A percentile compares a stretch with the other conserved stretches of the same genome.
Evolutionary conservation across 495 filamentous ascomycete genomes (phyloP).

Genomic region (Xylaria nigripes): DNA sequence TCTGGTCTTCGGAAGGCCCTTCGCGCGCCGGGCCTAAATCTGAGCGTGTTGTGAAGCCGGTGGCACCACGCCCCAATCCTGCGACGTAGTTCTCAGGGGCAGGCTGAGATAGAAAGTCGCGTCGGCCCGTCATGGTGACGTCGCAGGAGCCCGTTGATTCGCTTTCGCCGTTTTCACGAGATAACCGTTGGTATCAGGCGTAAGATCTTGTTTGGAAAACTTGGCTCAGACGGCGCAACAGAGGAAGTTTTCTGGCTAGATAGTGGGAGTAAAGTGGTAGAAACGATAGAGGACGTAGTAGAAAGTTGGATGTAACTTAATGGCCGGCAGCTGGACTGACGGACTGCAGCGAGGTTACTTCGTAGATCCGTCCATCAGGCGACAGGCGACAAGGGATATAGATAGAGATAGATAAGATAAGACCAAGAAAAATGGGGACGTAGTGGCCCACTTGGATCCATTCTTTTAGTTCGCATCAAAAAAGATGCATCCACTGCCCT

Average conservation of each 20-base stretch:
- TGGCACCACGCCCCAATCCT: conserved; percentile 93
- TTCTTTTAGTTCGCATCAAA: not conserved
- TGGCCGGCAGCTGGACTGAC: not conserved
- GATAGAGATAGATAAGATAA: conserved; percentile 18
- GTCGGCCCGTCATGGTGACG: conserved; percentile 60
- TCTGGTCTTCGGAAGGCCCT: conserved; percentile 94
- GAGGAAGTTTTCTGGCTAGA: not conserved
- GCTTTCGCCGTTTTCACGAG: not conserved
- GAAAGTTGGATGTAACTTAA: not conserved
- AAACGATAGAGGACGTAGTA: not conserved
- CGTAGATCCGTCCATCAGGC: not conserved
- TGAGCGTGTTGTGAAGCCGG: conserved; percentile 94
- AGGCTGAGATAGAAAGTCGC: conserved; percentile 84
- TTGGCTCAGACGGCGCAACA: not conserved
- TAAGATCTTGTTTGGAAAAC: not conserved
- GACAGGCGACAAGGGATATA: not conserved
- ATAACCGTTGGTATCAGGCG: not conserved
- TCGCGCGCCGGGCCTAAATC: conserved; percentile 94
- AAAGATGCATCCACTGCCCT: conserved; percentile 8
- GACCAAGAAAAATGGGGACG: not conserved
- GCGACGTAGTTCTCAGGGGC: conserved; percentile 98
- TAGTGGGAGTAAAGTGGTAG: not conserved
- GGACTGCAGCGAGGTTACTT: not conserved
- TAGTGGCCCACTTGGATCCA: not conserved
- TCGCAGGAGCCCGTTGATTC: not conserved